Percentiles rank a stretch among this genome's conserved stretches.
phyloP scores from a whole-genome alignment of 768 basidiomycete genomes.

The Pulveroboletus sp. region DNA sequence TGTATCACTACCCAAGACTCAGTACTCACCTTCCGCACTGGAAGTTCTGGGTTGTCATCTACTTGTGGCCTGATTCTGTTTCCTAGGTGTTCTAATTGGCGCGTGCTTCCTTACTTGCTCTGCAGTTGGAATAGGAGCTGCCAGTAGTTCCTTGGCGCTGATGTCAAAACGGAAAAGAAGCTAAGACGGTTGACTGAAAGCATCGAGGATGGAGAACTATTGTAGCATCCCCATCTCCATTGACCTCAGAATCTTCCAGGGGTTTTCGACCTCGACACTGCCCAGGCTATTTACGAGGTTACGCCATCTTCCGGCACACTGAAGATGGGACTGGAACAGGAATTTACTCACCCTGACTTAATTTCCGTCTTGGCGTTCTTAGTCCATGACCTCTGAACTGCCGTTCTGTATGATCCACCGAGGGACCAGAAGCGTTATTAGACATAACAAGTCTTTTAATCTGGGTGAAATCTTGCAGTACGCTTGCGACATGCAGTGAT shows the following conservation, averaged over 20 bases:
- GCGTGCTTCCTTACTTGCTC: background rate
- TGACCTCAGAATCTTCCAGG: background rate
- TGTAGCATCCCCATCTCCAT: background rate
- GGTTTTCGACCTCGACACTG: conserved; percentile 11
- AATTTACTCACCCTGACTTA: background rate
- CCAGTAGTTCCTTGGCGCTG: background rate
- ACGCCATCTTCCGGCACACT: background rate
- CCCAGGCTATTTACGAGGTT: conserved; percentile 4
- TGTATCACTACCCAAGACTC: background rate
- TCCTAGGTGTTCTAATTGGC: background rate
- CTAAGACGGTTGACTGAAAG: conserved; percentile 11
- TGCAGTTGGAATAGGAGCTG: background rate
- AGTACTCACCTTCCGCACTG: background rate
- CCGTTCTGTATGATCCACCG: background rate
- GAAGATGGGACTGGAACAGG: background rate
- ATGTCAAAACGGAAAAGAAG: conserved; percentile 13
- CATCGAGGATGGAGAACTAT: conserved; percentile 11
- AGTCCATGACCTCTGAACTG: conserved; percentile 3
- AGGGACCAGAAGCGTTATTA: conserved; percentile 4
- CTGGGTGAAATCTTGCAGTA: conserved; percentile 13
- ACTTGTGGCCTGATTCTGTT: background rate
- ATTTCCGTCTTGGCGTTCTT: conserved; percentile 5
- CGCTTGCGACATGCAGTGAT: background rate
- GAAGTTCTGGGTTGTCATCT: background rate
- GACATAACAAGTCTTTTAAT: conserved; percentile 2